phyloP scores from a whole-genome alignment of 2,329 filamentous ascomycete species.

The Colletotrichum eremochloae region DNA sequence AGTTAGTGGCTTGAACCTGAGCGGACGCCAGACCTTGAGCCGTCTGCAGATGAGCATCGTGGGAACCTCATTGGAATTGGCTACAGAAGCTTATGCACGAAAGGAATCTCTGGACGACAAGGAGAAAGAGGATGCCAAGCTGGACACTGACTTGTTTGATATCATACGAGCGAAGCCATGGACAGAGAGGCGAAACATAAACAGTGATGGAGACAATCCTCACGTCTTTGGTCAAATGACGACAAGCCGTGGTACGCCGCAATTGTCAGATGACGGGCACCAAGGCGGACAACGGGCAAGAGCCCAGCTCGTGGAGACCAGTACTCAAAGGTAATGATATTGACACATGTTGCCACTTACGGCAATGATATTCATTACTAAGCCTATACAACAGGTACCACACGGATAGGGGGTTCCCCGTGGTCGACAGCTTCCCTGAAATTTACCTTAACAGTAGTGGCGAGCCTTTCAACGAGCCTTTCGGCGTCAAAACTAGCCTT shows the following conservation, averaged over 20 bases:
- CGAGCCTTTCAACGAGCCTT: constrained; percentile 52
- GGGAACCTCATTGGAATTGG: constrained; percentile 40
- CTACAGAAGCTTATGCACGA: constrained; percentile 40
- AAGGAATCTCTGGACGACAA: constrained; percentile 47
- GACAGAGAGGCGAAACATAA: constrained; percentile 35
- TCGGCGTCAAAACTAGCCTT: constrained; percentile 71
- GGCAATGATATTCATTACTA: neutral
- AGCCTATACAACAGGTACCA: constrained; percentile 58
- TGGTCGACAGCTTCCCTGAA: constrained; percentile 86
- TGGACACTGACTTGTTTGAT: constrained; percentile 51
- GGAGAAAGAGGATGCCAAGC: constrained; percentile 47
- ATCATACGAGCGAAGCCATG: constrained; percentile 34
- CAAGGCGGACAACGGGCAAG: constrained; percentile 5
- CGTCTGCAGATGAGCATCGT: constrained; percentile 77
- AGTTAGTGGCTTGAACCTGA: constrained; percentile 76
- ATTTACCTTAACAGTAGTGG: constrained; percentile 70
- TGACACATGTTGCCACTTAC: too few relatives aligned
- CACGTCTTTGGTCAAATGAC: constrained; percentile 60
- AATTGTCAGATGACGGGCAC: constrained; percentile 40
- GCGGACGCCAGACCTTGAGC: constrained; percentile 84
- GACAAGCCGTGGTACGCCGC: constrained; percentile 46
- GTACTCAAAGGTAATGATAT: constrained; percentile 27
- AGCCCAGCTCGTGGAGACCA: constrained; percentile 28
- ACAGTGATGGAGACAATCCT: constrained; percentile 36
- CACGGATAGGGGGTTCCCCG: constrained; percentile 74